These are phyloP conservation scores for Ramaria rubella DNA, from an alignment of 768 basidiomycete genomes.

Conservation along the genomic window DNA sequence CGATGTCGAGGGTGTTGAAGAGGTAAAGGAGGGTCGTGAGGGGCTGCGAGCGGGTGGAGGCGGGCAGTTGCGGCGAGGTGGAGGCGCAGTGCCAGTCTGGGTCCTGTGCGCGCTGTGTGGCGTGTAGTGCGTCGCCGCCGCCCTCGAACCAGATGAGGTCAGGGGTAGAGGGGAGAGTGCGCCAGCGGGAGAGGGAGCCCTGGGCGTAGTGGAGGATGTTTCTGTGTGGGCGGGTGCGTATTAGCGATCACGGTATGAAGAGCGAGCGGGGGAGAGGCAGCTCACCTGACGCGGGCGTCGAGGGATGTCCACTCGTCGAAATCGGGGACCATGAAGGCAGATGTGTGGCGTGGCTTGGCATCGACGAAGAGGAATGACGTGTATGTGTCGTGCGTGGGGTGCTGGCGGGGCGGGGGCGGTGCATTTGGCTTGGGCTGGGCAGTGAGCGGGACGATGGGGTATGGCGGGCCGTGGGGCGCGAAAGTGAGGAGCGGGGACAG, in stretches of 20 bases:
- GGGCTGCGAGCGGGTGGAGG: background rate
- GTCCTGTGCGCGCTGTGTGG: background rate
- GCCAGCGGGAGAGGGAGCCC: conserved; percentile 1
- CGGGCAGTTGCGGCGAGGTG: background rate
- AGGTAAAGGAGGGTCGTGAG: conserved; percentile 5
- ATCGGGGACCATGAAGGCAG: conserved; percentile 8
- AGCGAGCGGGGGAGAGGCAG: background rate
- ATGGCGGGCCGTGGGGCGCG: background rate
- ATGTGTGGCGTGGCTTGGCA: conserved; percentile 8
- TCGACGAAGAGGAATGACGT: conserved; percentile 10
- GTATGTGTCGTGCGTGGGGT: background rate
- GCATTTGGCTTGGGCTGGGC: background rate
- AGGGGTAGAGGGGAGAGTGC: background rate
- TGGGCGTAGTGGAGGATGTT: conserved; percentile 8
- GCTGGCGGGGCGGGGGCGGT: background rate
- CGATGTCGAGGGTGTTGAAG: conserved; percentile 9
- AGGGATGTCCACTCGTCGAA: conserved; percentile 5
- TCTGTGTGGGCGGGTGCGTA: background rate
- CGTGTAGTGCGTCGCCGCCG: background rate
- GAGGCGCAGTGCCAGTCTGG: background rate
- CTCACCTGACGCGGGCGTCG: background rate
- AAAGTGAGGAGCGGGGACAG: conserved; percentile 8
- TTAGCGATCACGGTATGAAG: background rate
- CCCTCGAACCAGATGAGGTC: conserved; percentile 11
- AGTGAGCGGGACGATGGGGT: conserved; percentile 1